These are phyloP conservation scores for Royoungia palumana DNA, from an alignment of 768 basidiomycete species.

Conservation along the genomic window DNA sequence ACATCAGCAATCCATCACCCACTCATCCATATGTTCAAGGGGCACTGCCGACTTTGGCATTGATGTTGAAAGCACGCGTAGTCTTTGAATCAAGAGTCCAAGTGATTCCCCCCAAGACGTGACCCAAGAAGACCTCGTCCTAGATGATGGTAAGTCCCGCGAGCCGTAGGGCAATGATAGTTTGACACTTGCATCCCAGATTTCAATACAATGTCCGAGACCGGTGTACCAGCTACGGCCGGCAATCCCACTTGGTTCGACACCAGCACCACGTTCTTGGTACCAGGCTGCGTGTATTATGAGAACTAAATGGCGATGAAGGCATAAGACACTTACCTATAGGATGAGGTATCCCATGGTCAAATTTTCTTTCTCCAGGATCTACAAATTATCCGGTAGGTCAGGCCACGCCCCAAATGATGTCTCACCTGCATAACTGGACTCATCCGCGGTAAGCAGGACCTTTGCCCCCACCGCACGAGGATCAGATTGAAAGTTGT, in stretches of 20 bases:
- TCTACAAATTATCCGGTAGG: constrained; percentile 15
- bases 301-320: not conserved
- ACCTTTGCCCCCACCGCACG: constrained; percentile 58
- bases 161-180: not conserved
- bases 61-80: constrained; percentile 61
- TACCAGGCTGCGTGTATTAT: constrained; percentile 65
- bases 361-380: constrained; percentile 39
- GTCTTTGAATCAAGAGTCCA: constrained; percentile 74
- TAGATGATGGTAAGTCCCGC: constrained; percentile 27
- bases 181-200: constrained; percentile 57
- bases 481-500: constrained; percentile 73
- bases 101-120: constrained; percentile 70
- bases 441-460: constrained; percentile 62
- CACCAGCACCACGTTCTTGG: constrained; percentile 71
- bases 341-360: constrained; percentile 76
- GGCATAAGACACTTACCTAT: constrained; percentile 45
- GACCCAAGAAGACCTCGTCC: constrained; percentile 66
- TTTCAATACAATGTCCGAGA: constrained; percentile 75
- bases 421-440: constrained; percentile 52
- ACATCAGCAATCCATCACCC: constrained; percentile 19
- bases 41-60: constrained; percentile 56
- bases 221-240: constrained; percentile 85
- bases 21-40: constrained; percentile 10
- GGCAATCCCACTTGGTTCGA: constrained; percentile 43
- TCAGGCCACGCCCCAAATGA: not conserved